Conservation (phyloP, 2,329 filamentous ascomycete species). For the Aspergillus spinulosporus region DNA sequence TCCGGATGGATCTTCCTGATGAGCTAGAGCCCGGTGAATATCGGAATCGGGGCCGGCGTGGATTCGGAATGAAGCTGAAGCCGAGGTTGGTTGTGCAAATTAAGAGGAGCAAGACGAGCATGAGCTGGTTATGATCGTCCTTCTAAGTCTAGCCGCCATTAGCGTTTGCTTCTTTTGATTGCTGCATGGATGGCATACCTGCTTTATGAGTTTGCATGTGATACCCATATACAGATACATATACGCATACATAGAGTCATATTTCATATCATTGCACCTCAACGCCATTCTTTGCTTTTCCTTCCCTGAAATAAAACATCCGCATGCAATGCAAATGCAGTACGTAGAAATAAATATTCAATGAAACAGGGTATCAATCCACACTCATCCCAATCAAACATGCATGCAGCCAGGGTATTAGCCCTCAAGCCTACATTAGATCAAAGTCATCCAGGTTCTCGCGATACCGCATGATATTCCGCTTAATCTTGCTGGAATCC, state of each 20-base stretch:
- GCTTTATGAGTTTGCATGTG: slow-evolving; percentile 8
- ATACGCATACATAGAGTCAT: slow-evolving; percentile 5
- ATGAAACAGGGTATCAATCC: slow-evolving; percentile 17
- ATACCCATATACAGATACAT: slow-evolving; percentile 9
- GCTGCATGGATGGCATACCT: not conserved
- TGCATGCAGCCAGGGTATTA: not conserved
- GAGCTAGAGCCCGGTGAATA: slow-evolving; percentile 21
- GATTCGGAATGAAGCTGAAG: slow-evolving; percentile 15
- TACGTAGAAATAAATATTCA: slow-evolving; percentile 4
- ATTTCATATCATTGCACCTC: not conserved
- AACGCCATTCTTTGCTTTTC: not conserved
- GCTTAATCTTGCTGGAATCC: slow-evolving; percentile 94
- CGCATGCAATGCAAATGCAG: slow-evolving; percentile 1
- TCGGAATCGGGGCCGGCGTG: not conserved
- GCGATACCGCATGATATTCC: slow-evolving; percentile 90
- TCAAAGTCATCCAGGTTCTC: slow-evolving; percentile 97
- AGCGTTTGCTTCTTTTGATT: slow-evolving; percentile 5
- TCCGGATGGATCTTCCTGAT: slow-evolving; percentile 46
- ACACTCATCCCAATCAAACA: not conserved
- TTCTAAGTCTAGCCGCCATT: not conserved
- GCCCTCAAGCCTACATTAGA: slow-evolving; percentile 60
- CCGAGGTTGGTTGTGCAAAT: slow-evolving; percentile 17
- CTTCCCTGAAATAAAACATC: not conserved
- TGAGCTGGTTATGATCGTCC: not conserved
- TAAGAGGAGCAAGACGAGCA: slow-evolving; percentile 4